phyloP scores from a whole-genome alignment of 768 basidiomycete genomes.

The Russula compacta region DNA sequence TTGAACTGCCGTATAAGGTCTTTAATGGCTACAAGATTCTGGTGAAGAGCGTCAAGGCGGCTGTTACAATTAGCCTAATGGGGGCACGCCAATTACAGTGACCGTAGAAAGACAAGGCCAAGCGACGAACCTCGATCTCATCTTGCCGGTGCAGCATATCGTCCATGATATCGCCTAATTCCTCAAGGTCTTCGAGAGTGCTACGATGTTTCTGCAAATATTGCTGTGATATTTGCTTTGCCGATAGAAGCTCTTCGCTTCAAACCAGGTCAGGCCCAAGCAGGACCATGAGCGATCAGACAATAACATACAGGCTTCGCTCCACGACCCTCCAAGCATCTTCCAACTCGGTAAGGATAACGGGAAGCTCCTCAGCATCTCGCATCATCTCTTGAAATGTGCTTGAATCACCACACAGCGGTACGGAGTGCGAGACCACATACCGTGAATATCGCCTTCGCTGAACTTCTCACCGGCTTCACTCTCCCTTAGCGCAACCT shows the following conservation, averaged over 20 bases:
- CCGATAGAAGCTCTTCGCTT: conserved; percentile 44
- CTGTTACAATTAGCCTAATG: conserved; percentile 43
- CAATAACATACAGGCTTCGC: conserved; percentile 42
- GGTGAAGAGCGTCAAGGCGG: conserved; percentile 46
- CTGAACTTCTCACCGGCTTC: conserved; percentile 60
- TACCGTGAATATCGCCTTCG: conserved; percentile 65
- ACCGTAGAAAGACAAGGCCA: neutral
- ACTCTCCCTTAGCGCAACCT: conserved; percentile 50
- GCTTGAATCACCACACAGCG: neutral
- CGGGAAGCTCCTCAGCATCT: conserved; percentile 69
- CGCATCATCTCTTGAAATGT: conserved; percentile 60
- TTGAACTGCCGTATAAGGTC: conserved; percentile 58
- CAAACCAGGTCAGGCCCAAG: conserved; percentile 4
- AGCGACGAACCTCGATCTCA: conserved; percentile 47
- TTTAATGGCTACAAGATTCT: conserved; percentile 52
- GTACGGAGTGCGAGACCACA: neutral
- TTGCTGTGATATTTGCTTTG: conserved; percentile 36
- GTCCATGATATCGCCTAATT: conserved; percentile 69
- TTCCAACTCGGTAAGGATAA: conserved; percentile 67
- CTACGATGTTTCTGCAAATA: conserved; percentile 41
- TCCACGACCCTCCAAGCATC: conserved; percentile 46
- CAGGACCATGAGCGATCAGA: neutral
- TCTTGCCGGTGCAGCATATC: conserved; percentile 69
- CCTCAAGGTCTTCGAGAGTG: conserved; percentile 59
- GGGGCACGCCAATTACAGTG: neutral